phyloP scores from a whole-genome alignment of 768 basidiomycete species.

The Aureoboletus auriporus region DNA sequence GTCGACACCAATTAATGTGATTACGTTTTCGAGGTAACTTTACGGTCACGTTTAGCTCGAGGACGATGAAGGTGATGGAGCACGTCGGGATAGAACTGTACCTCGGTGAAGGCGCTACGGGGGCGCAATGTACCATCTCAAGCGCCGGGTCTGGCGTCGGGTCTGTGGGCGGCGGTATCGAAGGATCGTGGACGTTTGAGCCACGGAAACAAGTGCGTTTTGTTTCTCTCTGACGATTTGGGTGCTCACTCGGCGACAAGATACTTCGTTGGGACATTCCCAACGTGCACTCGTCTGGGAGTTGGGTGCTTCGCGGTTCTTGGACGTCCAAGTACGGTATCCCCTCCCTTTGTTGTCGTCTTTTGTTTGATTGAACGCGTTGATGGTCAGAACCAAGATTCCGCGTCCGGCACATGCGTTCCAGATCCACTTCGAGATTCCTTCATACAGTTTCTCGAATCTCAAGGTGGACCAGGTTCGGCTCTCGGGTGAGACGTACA shows the following conservation, averaged over 20 bases:
- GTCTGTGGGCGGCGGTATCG: conserved; percentile 33
- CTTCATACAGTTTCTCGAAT: conserved; percentile 68
- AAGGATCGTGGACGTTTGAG: conserved; percentile 81
- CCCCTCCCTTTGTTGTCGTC: not conserved
- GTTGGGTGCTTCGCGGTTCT: conserved; percentile 72
- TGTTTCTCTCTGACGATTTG: not conserved
- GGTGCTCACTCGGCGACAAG: conserved; percentile 31
- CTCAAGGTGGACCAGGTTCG: conserved; percentile 85
- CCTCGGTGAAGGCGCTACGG: conserved; percentile 69
- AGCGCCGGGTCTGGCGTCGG: conserved; percentile 50
- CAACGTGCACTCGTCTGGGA: conserved; percentile 59
- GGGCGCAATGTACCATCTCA: conserved; percentile 67
- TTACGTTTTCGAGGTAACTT: conserved; percentile 45
- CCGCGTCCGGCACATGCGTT: conserved; percentile 74
- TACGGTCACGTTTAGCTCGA: conserved; percentile 59
- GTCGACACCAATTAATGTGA: not conserved
- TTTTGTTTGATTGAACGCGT: not conserved
- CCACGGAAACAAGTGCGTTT: conserved; percentile 52
- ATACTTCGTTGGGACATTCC: conserved; percentile 77
- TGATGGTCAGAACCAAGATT: conserved; percentile 32
- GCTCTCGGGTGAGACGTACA: conserved; percentile 75
- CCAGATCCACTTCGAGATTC: conserved; percentile 66
- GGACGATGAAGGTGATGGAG: conserved; percentile 65
- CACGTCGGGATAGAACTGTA: conserved; percentile 66
- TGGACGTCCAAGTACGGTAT: conserved; percentile 60